phyloP scores from a whole-genome alignment of 2,329 filamentous ascomycete genomes.

The Penicillium psychrosexuale region DNA sequence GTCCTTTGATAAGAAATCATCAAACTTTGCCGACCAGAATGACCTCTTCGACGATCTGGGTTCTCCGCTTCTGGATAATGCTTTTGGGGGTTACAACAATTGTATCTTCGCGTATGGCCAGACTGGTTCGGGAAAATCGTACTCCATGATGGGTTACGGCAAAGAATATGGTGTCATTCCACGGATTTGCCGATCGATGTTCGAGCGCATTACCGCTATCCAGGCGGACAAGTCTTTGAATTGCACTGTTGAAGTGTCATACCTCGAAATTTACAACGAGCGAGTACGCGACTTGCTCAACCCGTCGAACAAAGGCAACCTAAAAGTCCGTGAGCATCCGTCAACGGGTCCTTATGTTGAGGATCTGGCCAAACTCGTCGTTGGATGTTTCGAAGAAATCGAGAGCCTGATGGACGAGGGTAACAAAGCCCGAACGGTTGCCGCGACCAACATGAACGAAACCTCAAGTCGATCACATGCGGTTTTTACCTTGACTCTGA shows the following conservation, averaged over 20 bases:
- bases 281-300: slow-evolving; percentile 93
- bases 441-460: slow-evolving; percentile 99
- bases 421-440: slow-evolving; percentile 96
- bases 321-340: slow-evolving; percentile 96
- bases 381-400: slow-evolving; percentile 90
- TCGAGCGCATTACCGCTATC: slow-evolving; percentile 72
- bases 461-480: slow-evolving; percentile 97
- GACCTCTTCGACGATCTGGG: slow-evolving; percentile 86
- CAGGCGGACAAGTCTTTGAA: slow-evolving; percentile 71
- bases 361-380: slow-evolving; percentile 91
- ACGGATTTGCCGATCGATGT: slow-evolving; percentile 97
- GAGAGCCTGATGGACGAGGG: slow-evolving; percentile 98
- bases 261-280: slow-evolving; percentile 99
- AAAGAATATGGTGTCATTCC: slow-evolving; percentile 94
- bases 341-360: slow-evolving; percentile 97
- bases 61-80: slow-evolving; percentile 89
- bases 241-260: slow-evolving; percentile 96
- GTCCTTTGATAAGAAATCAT: slow-evolving; percentile 83
- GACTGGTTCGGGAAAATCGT: slow-evolving; percentile 97
- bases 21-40: slow-evolving; percentile 84
- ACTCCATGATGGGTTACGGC: slow-evolving; percentile 99
- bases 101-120: slow-evolving; percentile 99
- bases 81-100: slow-evolving; percentile 98
- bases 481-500: slow-evolving; percentile 93
- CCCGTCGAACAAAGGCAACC: slow-evolving; percentile 89